Base-by-base conservation (phyloP, 352 stramenopile genomes). In the Pythium guiyangense region DNA sequence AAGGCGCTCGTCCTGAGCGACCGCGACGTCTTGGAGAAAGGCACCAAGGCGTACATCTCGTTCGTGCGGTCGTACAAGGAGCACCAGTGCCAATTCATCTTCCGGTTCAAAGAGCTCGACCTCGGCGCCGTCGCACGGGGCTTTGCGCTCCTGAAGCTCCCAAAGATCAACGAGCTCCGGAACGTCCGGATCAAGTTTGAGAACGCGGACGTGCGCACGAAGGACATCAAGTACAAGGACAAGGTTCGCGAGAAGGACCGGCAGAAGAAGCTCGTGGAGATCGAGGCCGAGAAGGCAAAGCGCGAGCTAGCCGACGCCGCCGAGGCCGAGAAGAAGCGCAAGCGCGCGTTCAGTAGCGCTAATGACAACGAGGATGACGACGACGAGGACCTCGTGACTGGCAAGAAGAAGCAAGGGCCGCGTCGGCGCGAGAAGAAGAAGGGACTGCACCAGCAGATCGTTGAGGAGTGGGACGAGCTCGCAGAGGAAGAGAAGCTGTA, bases 1-100 rank as follows among this genome's bases (percentile, higher is more conserved):
- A 92, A 94, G 60, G 74, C 85, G 27, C 66, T 96, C 12, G 86
- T 96, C 25, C 57, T 98, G 57, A 72, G 84, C 51, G 97, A 99
- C 70, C 84, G 97, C 43, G 98, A 99, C 58, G 57, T 99, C 57
- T 79, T 99, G 9, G 98, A 99, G 66, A 98, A 98, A 60, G 97
- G 97, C 34, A 99, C 97, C 0, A 98, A 97, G 59, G 97, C 97
- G 15, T 99, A 99, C 67, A 99, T 98, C 43, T 96, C 96, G 17
- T 99, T 99, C 69, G 90, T 99, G 64, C 85, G 97, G 22, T 98
- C 96, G 20, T 99, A 99, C 84, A 99, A 99, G 69, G 97, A 99
- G 63, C 96, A 99, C 80, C 84, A 98, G 66, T 99, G 95, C 57
- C 86, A 97, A 53, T 99, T 99, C 72, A 99, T 99, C 53, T 99